Percentiles rank a stretch among this genome's conserved stretches.
Evolutionary conservation across 345 rosid genomes (phyloP).

Genomic region (Camelina sativa): DNA sequence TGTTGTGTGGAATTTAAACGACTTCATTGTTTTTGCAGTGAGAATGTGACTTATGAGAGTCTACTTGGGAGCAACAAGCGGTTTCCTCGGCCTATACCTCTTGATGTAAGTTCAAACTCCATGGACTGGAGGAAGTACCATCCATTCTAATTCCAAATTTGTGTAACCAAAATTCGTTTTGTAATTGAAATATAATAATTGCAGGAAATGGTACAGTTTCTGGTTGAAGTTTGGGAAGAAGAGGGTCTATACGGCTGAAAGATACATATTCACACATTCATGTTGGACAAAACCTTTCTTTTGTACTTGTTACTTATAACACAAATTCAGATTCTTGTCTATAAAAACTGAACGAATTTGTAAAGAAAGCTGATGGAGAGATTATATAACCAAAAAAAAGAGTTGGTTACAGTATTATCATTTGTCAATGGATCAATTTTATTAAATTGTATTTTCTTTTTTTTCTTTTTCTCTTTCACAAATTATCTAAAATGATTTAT

Average conservation of each 20-base stretch:
- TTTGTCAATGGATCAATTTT: background rate
- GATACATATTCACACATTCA: background rate
- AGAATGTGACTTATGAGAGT: slow-evolving; percentile 73
- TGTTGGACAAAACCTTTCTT: background rate
- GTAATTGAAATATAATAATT: background rate
- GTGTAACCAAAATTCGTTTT: background rate
- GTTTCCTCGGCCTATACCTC: slow-evolving; percentile 69
- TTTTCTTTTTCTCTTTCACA: background rate
- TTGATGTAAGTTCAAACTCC: slow-evolving; percentile 50
- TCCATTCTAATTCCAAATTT: background rate
- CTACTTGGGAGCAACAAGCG: slow-evolving; percentile 83
- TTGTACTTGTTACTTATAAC: background rate
- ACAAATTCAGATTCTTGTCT: background rate
- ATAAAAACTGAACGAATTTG: slow-evolving; percentile 17
- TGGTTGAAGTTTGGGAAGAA: slow-evolving; percentile 83
- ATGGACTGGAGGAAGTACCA: background rate
- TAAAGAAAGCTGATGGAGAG: background rate
- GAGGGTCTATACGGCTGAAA: slow-evolving; percentile 76
- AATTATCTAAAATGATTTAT: background rate
- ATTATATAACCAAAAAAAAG: background rate
- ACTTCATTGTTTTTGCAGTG: slow-evolving; percentile 51
- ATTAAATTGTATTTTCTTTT: too few species aligned
- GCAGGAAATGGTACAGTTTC: slow-evolving; percentile 93
- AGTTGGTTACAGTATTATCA: background rate
- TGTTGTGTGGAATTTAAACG: background rate